These are phyloP conservation scores for Pythium myriotylum DNA, from an alignment of 352 stramenopile genomes.

Conservation along the genomic window DNA sequence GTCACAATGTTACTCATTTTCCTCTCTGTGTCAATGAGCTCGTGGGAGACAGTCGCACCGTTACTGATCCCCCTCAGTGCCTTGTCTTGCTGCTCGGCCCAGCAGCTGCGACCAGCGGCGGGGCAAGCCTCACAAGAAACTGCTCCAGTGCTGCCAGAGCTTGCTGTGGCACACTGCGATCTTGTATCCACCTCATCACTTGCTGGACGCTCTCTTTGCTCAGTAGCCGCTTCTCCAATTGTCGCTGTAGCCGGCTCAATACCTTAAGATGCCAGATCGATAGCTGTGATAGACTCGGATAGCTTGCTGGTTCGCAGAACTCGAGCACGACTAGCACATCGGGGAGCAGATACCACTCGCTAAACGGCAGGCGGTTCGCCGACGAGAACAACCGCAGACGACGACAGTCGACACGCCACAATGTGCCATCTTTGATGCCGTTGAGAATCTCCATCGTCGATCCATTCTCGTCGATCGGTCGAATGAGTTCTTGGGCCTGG, in stretches of 20 bases:
- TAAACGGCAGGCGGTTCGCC: constrained; percentile 49
- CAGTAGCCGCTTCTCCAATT: constrained; percentile 53
- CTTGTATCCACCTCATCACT: constrained; percentile 41
- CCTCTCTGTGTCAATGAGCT: too few relatives aligned
- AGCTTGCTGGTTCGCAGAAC: constrained; percentile 38
- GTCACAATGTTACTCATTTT: too few relatives aligned
- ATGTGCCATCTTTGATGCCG: constrained; percentile 27
- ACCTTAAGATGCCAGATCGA: constrained; percentile 56
- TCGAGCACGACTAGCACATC: constrained; percentile 39
- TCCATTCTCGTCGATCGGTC: constrained; percentile 37
- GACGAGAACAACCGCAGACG: constrained; percentile 57
- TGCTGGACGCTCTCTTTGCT: constrained; percentile 61
- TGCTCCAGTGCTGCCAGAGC: constrained; percentile 47
- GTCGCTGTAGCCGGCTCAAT: constrained; percentile 42
- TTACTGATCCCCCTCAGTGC: too few relatives aligned
- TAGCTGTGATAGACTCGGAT: background rate
- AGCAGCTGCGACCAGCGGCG: too few relatives aligned
- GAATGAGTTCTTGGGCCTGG: constrained; percentile 53
- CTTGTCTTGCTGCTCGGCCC: too few relatives aligned
- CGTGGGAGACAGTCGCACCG: too few relatives aligned
- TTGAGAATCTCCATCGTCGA: constrained; percentile 32
- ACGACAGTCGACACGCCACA: constrained; percentile 48
- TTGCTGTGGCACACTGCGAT: constrained; percentile 37
- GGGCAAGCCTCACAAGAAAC: constrained; percentile 35
- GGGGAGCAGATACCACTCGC: constrained; percentile 48